Base-by-base conservation (phyloP, 495 filamentous ascomycete species). In the Hyaloscypha variabilis region DNA sequence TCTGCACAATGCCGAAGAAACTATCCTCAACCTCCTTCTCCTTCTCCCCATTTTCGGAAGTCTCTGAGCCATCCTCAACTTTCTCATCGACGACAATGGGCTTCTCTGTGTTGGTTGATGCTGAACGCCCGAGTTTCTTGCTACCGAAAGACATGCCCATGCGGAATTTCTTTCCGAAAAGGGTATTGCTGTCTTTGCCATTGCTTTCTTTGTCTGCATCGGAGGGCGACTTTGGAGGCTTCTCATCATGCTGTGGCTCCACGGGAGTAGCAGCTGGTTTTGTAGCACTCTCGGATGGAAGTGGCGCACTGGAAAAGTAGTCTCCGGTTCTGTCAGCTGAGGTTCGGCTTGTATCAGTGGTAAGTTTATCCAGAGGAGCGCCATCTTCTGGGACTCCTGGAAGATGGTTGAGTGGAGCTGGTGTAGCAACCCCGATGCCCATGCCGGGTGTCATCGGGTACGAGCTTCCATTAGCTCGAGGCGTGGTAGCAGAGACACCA, bases 161-260 rank as follows among this genome's bases (percentile, higher is more conserved):
- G 19, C 88, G 85, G 76, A 97, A 94, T 71, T 94, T 95, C 79
- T 94, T 95, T 4, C 88, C 86, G 71, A 96, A 96, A 13, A 91
- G 76, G 1, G 85, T 89, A 25, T 82, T 82, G 1, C 85, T 81
- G 46, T 89, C 87, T 72, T 94, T 96, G 23, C 79, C 75, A 63
- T 76, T 87, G 74, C 49, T 88, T 64, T 90, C 87, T 69, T 88
- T 91, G 29, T 92, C 90, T 30, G 83, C 87, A 42, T 93, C 90
- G 34, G 77, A 74, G 0, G 89, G 87, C 31, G 85, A 86, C 61
- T 83, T 83, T 1, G 86, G 81, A 6, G 78, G 72, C 30, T 84
- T 80, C 0, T 79, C 79, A 28, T 81, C 78, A 21, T 77, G 74
- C 8, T 77, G 74, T 4, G 82, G 79, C 29, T 85, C 81, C 39